Percentiles rank a stretch among this genome's conserved stretches.
Evolutionary conservation across 2,329 filamentous ascomycete species (phyloP).

Genomic region (Hawksworthiomyces lignivorus): DNA sequence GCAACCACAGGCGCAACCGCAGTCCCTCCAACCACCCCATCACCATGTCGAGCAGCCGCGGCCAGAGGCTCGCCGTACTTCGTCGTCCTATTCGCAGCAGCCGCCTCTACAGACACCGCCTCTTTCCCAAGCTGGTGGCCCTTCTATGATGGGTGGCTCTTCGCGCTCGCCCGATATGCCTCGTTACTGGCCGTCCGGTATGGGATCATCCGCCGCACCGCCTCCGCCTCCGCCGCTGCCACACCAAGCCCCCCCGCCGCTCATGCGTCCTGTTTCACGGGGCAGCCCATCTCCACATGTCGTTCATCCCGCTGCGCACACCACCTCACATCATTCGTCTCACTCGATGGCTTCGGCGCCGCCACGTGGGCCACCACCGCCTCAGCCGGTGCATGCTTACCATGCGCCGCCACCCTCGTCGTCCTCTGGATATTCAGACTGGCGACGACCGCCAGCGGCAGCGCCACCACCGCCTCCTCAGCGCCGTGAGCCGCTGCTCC

Average conservation of each 20-base stretch:
- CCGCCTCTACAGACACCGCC: not conserved
- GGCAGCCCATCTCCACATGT: constrained; percentile 7
- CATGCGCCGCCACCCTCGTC: constrained; percentile 7
- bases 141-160: constrained; percentile 2
- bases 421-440: constrained; percentile 5
- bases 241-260: not conserved
- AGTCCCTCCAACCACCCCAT: constrained; percentile 1
- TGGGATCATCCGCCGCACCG: not conserved
- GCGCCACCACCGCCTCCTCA: not conserved
- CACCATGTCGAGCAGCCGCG: constrained; percentile 2
- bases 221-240: constrained; percentile 3
- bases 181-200: constrained; percentile 9
- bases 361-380: constrained; percentile 5
- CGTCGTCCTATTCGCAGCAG: constrained; percentile 4
- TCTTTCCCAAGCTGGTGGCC: not conserved
- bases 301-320: constrained; percentile 2
- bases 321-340: constrained; percentile 6
- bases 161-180: constrained; percentile 9
- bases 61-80: constrained; percentile 4
- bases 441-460: constrained; percentile 8
- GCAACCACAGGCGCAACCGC: constrained; percentile 1
- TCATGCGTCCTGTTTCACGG: constrained; percentile 3
- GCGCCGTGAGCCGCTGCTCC: constrained; percentile 10
- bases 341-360: constrained; percentile 1
- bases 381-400: constrained; percentile 8